Conservation (phyloP, 805 yeast species). For the Starmerella gropengiesseri region DNA sequence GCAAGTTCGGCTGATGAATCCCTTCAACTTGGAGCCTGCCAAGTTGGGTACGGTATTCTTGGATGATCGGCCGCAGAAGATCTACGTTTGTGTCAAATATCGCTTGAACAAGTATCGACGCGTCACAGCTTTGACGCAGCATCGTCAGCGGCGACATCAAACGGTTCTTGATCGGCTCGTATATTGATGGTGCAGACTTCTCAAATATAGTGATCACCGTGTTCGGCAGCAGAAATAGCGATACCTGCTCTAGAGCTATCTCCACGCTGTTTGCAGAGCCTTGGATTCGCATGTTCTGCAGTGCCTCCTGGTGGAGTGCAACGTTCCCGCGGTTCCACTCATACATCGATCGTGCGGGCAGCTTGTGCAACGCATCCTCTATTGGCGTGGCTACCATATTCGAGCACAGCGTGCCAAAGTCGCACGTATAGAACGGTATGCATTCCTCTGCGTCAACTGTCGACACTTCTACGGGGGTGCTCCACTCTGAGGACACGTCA, state of each 20-base stretch:
- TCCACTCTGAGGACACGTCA: neutral
- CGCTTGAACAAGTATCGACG: conserved; percentile 44
- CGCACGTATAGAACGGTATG: conserved; percentile 15
- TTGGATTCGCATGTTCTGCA: conserved; percentile 15
- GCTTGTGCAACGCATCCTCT: conserved; percentile 2
- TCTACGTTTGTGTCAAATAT: conserved; percentile 47
- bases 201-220: conserved; percentile 49
- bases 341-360: conserved; percentile 20
- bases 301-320: conserved; percentile 12
- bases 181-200: conserved; percentile 44
- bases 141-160: conserved; percentile 38
- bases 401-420: conserved; percentile 13
- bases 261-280: conserved; percentile 26
- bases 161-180: conserved; percentile 41
- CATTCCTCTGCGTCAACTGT: conserved; percentile 5
- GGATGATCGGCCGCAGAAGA: conserved; percentile 41
- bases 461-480: neutral
- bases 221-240: conserved; percentile 38
- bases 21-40: conserved; percentile 44
- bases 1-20: conserved; percentile 39
- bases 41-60: conserved; percentile 41
- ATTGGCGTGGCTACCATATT: conserved; percentile 14
- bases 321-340: conserved; percentile 23
- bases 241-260: conserved; percentile 48
- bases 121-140: conserved; percentile 41